Evolutionary conservation across 1,139 yeast species (phyloP).

Genomic region (Zygosaccharomyces pseudobailii): DNA sequence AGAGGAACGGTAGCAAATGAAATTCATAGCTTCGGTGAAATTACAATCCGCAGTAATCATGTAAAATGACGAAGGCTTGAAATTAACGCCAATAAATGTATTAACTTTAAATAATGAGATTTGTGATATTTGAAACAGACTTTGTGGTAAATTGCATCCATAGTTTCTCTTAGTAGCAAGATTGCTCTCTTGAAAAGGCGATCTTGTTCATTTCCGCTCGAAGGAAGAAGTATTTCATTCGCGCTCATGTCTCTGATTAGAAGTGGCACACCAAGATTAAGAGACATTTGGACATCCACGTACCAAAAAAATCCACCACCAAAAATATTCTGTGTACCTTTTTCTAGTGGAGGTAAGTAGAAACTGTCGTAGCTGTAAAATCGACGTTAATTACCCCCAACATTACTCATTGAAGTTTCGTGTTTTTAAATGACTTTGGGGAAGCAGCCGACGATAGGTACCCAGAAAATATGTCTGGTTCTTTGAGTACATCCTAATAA

Average conservation of each 20-base stretch:
- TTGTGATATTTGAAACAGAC: background rate
- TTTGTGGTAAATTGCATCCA: background rate
- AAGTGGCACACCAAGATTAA: background rate
- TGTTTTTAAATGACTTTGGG: too few species aligned
- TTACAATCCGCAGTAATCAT: background rate
- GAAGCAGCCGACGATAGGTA: conserved; percentile 2
- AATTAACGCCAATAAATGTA: background rate
- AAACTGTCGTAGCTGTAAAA: background rate
- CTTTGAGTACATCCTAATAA: background rate
- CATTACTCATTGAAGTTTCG: conserved; percentile 2
- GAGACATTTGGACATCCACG: conserved; percentile 1
- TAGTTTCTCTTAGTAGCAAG: background rate
- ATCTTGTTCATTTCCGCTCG: background rate
- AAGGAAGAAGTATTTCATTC: background rate
- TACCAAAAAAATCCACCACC: background rate
- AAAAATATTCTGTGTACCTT: background rate
- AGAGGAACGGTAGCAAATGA: background rate
- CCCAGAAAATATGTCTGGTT: background rate
- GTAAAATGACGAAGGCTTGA: conserved; percentile 1
- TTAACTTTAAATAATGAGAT: background rate
- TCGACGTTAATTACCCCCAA: background rate
- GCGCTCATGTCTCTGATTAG: background rate
- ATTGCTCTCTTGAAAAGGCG: background rate
- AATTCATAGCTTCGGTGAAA: background rate
- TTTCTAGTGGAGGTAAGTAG: background rate